Percentiles rank a stretch among this genome's conserved stretches.
Evolutionary conservation across 495 filamentous ascomycete species (phyloP).

Genomic region (Physcia stellaris): DNA sequence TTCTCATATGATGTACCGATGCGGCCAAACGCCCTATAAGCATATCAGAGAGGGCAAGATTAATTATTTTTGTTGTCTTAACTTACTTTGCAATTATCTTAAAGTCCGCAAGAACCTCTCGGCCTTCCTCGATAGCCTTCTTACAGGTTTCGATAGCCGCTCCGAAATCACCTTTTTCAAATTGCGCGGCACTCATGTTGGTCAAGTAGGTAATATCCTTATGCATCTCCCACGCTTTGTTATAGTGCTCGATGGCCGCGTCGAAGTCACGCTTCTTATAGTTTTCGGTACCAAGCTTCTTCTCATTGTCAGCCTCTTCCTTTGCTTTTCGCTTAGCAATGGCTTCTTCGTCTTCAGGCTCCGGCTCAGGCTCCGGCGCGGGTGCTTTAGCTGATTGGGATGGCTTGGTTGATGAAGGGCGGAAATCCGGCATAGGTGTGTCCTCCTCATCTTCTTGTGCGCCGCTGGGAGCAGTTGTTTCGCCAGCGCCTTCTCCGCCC

Average conservation of each 20-base stretch:
- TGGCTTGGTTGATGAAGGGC: constrained; percentile 33
- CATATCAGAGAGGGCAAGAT: too few relatives aligned
- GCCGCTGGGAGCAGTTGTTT: constrained; percentile 22
- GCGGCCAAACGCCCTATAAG: constrained; percentile 59
- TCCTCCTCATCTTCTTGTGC: constrained; percentile 54
- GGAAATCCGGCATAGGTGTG: constrained; percentile 61
- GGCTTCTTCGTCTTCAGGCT: constrained; percentile 65
- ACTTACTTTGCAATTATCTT: constrained; percentile 85
- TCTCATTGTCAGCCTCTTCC: constrained; percentile 86
- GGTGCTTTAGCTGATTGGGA: constrained; percentile 41
- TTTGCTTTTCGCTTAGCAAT: constrained; percentile 77
- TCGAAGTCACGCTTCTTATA: constrained; percentile 99
- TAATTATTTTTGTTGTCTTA: too few relatives aligned
- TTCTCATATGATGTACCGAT: constrained; percentile 90
- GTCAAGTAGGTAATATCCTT: constrained; percentile 97
- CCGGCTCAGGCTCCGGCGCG: constrained; percentile 47
- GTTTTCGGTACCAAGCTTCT: constrained; percentile 81
- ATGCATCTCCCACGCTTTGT: constrained; percentile 84
- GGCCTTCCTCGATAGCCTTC: constrained; percentile 76
- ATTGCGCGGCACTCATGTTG: constrained; percentile 87
- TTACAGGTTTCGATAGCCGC: constrained; percentile 75
- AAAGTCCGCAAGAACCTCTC: constrained; percentile 81
- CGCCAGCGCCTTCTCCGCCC: constrained; percentile 34
- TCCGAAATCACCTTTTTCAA: constrained; percentile 88
- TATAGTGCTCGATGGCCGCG: constrained; percentile 86